Evolutionary conservation across 176 grass and related monocot species (phyloP).

Genomic region (Phoenix roebelenii): DNA sequence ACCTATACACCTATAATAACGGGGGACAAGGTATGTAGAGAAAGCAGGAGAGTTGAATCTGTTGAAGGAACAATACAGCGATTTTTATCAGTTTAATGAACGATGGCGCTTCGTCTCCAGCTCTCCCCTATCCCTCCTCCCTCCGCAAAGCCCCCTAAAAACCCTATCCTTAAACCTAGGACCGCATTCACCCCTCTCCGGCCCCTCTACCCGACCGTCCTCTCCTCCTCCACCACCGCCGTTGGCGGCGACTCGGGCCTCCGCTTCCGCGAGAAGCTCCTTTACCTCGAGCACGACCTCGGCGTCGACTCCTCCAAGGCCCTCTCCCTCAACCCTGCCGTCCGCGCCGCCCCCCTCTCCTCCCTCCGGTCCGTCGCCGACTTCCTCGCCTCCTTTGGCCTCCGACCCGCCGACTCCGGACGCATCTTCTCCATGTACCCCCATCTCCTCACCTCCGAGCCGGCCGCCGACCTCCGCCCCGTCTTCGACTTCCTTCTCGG

Average conservation of each 20-base stretch:
- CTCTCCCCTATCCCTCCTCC: not conserved
- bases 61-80: too few species aligned
- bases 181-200: conserved; percentile 1
- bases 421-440: conserved; percentile 22
- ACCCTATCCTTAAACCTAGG: not conserved
- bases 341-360: conserved; percentile 13
- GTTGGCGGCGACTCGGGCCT: conserved; percentile 9
- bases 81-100: too few species aligned
- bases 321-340: conserved; percentile 11
- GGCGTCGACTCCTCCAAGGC: conserved; percentile 5
- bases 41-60: too few species aligned
- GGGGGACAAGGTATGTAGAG: too few species aligned
- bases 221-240: not conserved
- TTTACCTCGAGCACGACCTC: conserved; percentile 16
- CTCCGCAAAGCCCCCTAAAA: not conserved
- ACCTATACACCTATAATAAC: too few species aligned
- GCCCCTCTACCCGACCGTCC: not conserved
- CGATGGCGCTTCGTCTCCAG: conserved; percentile 2
- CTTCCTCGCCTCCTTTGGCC: conserved; percentile 9
- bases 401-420: conserved; percentile 2
- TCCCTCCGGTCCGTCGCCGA: not conserved
- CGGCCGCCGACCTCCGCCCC: conserved; percentile 3
- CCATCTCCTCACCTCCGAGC: conserved; percentile 19
- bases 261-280: conserved; percentile 21
- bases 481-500: conserved; percentile 15